Base-by-base conservation (phyloP, 352 stramenopile genomes). In the Pythium folliculosum region DNA sequence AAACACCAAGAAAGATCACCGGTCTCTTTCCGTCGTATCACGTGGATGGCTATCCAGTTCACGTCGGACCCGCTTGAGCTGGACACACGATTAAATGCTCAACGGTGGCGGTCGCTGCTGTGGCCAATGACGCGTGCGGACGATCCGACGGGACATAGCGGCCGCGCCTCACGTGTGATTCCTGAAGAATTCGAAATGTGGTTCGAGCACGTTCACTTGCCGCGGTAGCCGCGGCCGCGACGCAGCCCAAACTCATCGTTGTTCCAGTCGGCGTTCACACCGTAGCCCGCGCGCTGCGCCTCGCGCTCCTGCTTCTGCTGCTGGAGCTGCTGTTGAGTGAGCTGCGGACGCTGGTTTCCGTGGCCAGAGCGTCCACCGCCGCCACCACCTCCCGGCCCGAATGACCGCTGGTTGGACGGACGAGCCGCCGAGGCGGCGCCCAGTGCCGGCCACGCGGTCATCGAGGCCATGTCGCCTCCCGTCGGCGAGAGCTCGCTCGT, bases 181-280 rank as follows among this genome's bases (percentile, higher is more conserved):
- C 17, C 38, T 16, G 8, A n/a, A n/a, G n/a, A n/a, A n/a, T n/a
- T n/a, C n/a, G n/a, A n/a, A n/a, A n/a, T n/a, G n/a, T n/a, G n/a
- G n/a, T n/a, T n/a, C n/a, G n/a, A n/a, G 12, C 14, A 13, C 14
- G 9, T n/a, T 69, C 23, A 49, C 52, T 82, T 68, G 12, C 85
- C 85, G 60, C 83, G 81, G 69, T 92, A 94, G 6, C 76, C 75
- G 59, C 78, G 78, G 10, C 85, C 85, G 14, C 85, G 85, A 57
- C 82, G 80, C 16, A 94, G 72, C 0, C 85, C 85, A 59, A 94
- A 94, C 72, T 94, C 85, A 43, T 82, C 85, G 63, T 94, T 94
- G 73, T 94, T 94, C 85, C 85, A 94, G 70, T 94, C 86, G 43
- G 73, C 83, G 19, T 82, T 82, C 19, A 75, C 73, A 25, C 86